Evolutionary conservation across 78 protist genomes (phyloP), one percentile per base, ranked within the genome.

Genomic region (Dictyostelium capitatum): DNA sequence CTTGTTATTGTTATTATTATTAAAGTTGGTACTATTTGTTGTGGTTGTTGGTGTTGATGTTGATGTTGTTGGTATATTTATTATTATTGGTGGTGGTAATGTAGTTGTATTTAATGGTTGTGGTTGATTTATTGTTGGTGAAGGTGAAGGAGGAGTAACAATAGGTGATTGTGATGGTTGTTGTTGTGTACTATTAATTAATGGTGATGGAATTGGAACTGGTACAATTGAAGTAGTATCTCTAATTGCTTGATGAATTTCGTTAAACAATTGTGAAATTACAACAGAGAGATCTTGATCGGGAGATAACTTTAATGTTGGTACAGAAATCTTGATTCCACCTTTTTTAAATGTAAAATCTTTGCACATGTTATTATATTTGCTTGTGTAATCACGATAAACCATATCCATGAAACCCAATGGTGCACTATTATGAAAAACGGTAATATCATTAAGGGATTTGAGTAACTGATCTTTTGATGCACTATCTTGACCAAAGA

Each of bases 181-280:
- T 20, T 56, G 65, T 54, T 19, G 23, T 9, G 20, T 17, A 57
- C 11, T n/a, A 57, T n/a, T 57, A 20, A 56, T 20, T 20, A 20
- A 20, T 62, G 41, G 23, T 0, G 41, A 25, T 23, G 70, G 23
- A 0, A 14, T 62, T 62, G 70, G 23, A 9, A 17, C 12, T 6
- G 67, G 20, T 2, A 37, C 28, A 25, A 30, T 20, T 20, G 70
- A 62, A 62, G 70, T 25, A 11, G 32, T 59, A 25, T 30, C n/a
- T 62, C 10, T 62, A 62, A 62, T 62, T 62, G 70, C n/a, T 62
- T 62, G 70, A 62, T 25, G 10, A 23, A 62, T 62, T 62, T 62
- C 70, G 23, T 62, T 62, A 10, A 62, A 62, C 23, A 62, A 62
- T 62, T 62, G 70, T 25, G 70, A 62, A 25, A 62, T 62, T 23